Base-by-base conservation (phyloP, 225 moss, liverwort and hornwort genomes). In the Asterella californica region DNA sequence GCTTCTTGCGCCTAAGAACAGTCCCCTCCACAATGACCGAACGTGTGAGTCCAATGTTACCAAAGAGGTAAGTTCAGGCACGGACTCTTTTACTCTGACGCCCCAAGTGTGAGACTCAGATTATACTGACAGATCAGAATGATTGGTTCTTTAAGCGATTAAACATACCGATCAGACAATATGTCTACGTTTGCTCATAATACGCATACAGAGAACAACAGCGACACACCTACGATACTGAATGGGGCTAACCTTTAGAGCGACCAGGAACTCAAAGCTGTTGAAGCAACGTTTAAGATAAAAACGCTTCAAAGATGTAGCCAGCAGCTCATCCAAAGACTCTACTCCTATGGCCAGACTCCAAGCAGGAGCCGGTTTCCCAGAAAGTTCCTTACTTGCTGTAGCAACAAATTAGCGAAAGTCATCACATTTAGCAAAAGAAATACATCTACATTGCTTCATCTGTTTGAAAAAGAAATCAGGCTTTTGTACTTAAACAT, bases 181-280 rank as follows among this genome's bases (percentile, higher is more conserved):
- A n/a, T n/a, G 27, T 48, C 14, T 25, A 71, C 0, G 10, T 3
- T 47, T n/a, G 47, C 71, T n/a, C 27, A n/a, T 10, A 46, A 24
- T 22, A 37, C 38, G 42, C 0, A 37, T 38, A 45, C 42, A 19
- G 42, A 15, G 42, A 70, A 38, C 42, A 42, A 32, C 11, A 30
- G 17, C 65, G 42, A 65, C 32, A 65, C 29, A 15, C 63, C 24
- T 10, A 45, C 24, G n/a, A 15, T 1, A 18, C 69, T 52, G 24
- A 30, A 68, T 19, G 17, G 4, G 53, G 59, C 82, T 15, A 55
- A 89, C 88, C 88, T 89, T 89, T 21, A 89, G 70, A 75, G 81
- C 75, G 65, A 77, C 84, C 45, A 89, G 67, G 34, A 89, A 81
- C 59, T 84, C 86, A 72, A 89, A 84, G 81, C 86, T 89, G 77